A percentile compares a stretch with the other conserved stretches of the same genome.
phyloP scores from a whole-genome alignment of 257 asterid genomes.

The Capsicum rhomboideum region DNA sequence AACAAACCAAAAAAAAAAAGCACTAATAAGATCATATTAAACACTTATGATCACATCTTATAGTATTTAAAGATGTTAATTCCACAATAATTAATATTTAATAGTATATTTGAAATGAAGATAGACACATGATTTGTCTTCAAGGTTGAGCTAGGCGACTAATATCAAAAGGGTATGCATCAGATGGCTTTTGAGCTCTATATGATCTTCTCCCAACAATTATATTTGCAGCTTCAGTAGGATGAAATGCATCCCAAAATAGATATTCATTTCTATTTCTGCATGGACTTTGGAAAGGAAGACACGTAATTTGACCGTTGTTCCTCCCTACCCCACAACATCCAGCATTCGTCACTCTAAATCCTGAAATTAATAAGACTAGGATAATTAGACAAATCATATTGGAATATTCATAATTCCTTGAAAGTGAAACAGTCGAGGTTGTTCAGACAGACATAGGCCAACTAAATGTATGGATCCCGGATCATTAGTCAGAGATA shows the following conservation, averaged over 20 bases:
- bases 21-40: neutral
- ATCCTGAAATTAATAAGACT: slow-evolving; percentile 1
- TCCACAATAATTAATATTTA: neutral
- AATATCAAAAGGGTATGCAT: slow-evolving; percentile 21
- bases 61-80: neutral
- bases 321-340: slow-evolving; percentile 27
- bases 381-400: neutral
- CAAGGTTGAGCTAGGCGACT: slow-evolving; percentile 11
- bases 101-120: neutral
- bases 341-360: slow-evolving; percentile 20
- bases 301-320: slow-evolving; percentile 23
- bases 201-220: slow-evolving; percentile 17
- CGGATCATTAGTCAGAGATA: too few relatives aligned
- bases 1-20: neutral
- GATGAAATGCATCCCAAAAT: slow-evolving; percentile 28
- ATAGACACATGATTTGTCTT: neutral
- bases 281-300: slow-evolving; percentile 20
- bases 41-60: neutral
- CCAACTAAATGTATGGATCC: too few relatives aligned
- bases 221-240: slow-evolving; percentile 16
- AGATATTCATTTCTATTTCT: slow-evolving; percentile 5
- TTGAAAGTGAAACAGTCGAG: too few relatives aligned
- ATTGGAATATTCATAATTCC: neutral
- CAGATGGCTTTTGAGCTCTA: slow-evolving; percentile 14
- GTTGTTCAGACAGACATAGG: too few relatives aligned